These are phyloP conservation scores for Colletotrichum spinosum DNA, from an alignment of 2,329 filamentous ascomycete species.

Conservation along the genomic window DNA sequence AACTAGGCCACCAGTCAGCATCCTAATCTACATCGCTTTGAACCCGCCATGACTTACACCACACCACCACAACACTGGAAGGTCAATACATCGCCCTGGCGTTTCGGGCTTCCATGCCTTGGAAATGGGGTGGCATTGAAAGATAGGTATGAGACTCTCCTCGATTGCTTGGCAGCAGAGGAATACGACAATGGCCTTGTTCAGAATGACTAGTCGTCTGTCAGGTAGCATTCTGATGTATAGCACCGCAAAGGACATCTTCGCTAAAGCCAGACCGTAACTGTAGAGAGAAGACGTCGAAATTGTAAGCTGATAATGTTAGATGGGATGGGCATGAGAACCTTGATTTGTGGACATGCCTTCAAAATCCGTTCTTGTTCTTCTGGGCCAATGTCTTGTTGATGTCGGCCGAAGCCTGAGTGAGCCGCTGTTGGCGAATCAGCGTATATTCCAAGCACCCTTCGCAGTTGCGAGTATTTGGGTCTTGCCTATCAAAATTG, in stretches of 20 bases:
- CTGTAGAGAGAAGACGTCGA: slow-evolving; percentile 45
- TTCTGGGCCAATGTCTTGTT: background rate
- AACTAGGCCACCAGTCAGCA: slow-evolving; percentile 34
- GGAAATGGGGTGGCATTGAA: slow-evolving; percentile 43
- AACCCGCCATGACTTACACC: slow-evolving; percentile 42
- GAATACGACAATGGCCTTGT: slow-evolving; percentile 44
- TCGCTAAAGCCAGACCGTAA: slow-evolving; percentile 44
- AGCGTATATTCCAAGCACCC: no score
- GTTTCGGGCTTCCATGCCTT: slow-evolving; percentile 43
- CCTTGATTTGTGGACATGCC: background rate
- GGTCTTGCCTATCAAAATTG: slow-evolving; percentile 9
- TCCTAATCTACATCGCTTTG: background rate
- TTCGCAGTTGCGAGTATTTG: background rate
- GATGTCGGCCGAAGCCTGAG: slow-evolving; percentile 14
- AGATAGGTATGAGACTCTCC: slow-evolving; percentile 44
- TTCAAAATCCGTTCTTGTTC: slow-evolving; percentile 16
- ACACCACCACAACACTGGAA: slow-evolving; percentile 47
- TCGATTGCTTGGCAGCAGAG: slow-evolving; percentile 45
- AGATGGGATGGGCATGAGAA: background rate
- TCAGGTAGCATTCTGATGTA: slow-evolving; percentile 47
- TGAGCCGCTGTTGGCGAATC: slow-evolving; percentile 1
- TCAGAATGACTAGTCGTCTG: slow-evolving; percentile 41
- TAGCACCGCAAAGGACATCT: slow-evolving; percentile 47
- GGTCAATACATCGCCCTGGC: slow-evolving; percentile 42
- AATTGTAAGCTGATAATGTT: slow-evolving; percentile 26